phyloP scores from a whole-genome alignment of 805 yeast species.

The Kuraishia borneana region DNA sequence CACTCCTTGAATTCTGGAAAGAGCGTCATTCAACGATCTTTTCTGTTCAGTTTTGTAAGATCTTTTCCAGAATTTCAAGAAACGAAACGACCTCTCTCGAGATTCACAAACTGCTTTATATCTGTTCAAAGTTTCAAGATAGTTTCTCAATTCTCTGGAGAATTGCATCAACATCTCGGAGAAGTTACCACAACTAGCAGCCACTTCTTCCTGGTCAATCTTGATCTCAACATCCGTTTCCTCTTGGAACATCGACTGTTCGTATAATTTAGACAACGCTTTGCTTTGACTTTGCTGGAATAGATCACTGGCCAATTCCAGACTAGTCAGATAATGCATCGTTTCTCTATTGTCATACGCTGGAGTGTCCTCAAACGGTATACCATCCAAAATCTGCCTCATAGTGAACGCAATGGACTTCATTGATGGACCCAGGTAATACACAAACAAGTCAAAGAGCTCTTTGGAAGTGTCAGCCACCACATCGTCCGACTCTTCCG shows the following conservation, averaged over 20 bases:
- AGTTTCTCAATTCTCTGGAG: slow-evolving; percentile 42
- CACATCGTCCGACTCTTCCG: slow-evolving; percentile 6
- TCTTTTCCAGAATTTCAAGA: slow-evolving; percentile 41
- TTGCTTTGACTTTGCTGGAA: slow-evolving; percentile 44
- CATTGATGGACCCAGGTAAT: slow-evolving; percentile 62
- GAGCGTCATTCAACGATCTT: slow-evolving; percentile 2
- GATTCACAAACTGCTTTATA: slow-evolving; percentile 12
- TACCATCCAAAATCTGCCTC: slow-evolving; percentile 44
- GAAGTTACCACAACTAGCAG: slow-evolving; percentile 78
- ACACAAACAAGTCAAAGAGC: slow-evolving; percentile 55
- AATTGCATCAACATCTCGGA: slow-evolving; percentile 53
- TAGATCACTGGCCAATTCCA: slow-evolving; percentile 39
- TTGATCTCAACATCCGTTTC: slow-evolving; percentile 25
- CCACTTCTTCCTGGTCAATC: slow-evolving; percentile 67
- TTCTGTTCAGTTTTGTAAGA: background rate
- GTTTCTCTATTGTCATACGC: slow-evolving; percentile 26
- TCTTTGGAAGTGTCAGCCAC: slow-evolving; percentile 23
- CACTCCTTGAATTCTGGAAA: slow-evolving; percentile 1
- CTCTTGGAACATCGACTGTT: slow-evolving; percentile 37
- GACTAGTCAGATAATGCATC: slow-evolving; percentile 31
- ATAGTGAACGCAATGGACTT: slow-evolving; percentile 56
- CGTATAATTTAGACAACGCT: slow-evolving; percentile 49
- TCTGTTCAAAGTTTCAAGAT: slow-evolving; percentile 31
- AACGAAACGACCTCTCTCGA: slow-evolving; percentile 29
- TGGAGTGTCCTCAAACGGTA: slow-evolving; percentile 37